Evolutionary conservation across 768 basidiomycete genomes (phyloP).

Genomic region (Tulasnella sp.): DNA sequence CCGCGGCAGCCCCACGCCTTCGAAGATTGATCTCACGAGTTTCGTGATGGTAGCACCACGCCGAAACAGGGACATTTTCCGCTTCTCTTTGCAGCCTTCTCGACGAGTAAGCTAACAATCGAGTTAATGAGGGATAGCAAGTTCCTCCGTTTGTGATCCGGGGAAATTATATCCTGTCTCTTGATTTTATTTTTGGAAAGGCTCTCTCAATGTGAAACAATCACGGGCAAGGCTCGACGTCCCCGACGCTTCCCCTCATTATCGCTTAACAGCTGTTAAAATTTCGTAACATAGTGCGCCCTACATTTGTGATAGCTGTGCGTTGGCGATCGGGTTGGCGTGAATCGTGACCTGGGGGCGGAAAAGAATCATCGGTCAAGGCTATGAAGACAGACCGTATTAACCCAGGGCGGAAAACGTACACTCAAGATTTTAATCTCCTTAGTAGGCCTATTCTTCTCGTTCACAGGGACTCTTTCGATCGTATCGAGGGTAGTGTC

Average conservation of each 20-base stretch:
- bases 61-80: background rate
- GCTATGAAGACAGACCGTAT: background rate
- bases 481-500: constrained; percentile 91
- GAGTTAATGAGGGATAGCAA: background rate
- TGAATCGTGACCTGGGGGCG: constrained; percentile 54
- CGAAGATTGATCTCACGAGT: too few species aligned
- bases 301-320: constrained; percentile 28
- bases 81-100: too few species aligned
- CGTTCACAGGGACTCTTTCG: constrained; percentile 83
- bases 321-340: constrained; percentile 91
- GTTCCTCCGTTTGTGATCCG: background rate
- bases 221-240: background rate
- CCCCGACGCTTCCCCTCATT: background rate
- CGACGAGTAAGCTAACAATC: too few species aligned
- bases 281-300: constrained; percentile 26
- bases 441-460: constrained; percentile 78
- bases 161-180: background rate
- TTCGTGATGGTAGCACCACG: background rate
- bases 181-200: background rate
- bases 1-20: too few species aligned
- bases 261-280: too few species aligned
- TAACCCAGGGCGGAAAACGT: constrained; percentile 31
- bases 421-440: constrained; percentile 82
- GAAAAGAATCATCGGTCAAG: background rate
- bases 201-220: background rate